Evolutionary conservation across 257 asterid species (phyloP), one percentile per base, ranked within the genome.

Genomic region (Euphrasia confusa): DNA sequence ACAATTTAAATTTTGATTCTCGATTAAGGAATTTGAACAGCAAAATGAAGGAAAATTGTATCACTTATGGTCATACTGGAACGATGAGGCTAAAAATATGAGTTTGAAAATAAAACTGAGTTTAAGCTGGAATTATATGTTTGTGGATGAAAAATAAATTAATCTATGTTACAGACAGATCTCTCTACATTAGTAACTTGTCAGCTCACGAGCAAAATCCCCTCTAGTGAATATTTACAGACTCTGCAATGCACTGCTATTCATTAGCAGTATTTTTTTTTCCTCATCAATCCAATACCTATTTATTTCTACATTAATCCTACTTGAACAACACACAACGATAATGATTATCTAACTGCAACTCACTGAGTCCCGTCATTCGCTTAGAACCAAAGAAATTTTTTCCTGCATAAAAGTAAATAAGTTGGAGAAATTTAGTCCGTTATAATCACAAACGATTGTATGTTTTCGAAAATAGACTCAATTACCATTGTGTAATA

Each of bases 401-500:
- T 85, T 84, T 75, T 88, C 96, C 96, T 88, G 94, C 84, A 79
- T 53, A 13, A 69, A 53, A 33, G 39, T 33, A 7, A 33, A 33
- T 8, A 65, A 58, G 66, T 48, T n/a, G 21, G 17, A 48, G 17
- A 48, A 3, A 70, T 4, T 33, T 4, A 5, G 1, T 5, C 39
- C 6, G 1, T 5, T 33, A 30, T 5, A 30, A 30, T 30, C n/a
- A 44, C 4, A 13, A 9, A 44, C 13, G 13, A 44, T 44, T 44
- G 50, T 10, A 44, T 21, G 24, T 21, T 9, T 44, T 44, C 0
- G 14, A 44, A 44, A 33, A 33, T 33, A 44, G 50, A 13, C 14
- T 10, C 5, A 10, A 10, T 44, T 5, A 3, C 33, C 33, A 10
- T 11, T 44, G 50, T 44, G n/a, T 0, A 44, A 44, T 10, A 44